These are phyloP conservation scores for Ogataea methylovora DNA, from an alignment of 805 yeast genomes.

Conservation along the genomic window DNA sequence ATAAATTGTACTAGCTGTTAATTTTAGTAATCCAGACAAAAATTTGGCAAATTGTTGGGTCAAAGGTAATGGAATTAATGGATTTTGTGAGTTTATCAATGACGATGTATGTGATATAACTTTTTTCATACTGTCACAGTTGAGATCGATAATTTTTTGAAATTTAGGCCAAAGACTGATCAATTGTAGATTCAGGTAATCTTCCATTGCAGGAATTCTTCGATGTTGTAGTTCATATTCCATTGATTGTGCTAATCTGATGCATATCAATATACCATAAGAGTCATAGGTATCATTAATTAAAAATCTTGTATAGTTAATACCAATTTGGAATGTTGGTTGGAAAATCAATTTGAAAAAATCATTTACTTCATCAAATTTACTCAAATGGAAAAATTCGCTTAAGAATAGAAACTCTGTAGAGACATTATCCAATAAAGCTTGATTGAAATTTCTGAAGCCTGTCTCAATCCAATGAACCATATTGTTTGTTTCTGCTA, in stretches of 20 bases:
- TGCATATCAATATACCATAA: slow-evolving; percentile 70
- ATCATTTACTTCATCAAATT: slow-evolving; percentile 36
- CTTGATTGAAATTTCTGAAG: slow-evolving; percentile 64
- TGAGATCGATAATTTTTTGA: slow-evolving; percentile 66
- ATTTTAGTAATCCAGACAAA: slow-evolving; percentile 59
- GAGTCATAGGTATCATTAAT: slow-evolving; percentile 48
- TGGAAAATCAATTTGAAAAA: slow-evolving; percentile 43
- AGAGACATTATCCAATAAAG: slow-evolving; percentile 66
- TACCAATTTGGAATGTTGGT: slow-evolving; percentile 44
- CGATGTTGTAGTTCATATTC: slow-evolving; percentile 62
- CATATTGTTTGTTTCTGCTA: slow-evolving; percentile 70
- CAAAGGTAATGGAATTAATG: slow-evolving; percentile 46
- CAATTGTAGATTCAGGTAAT: slow-evolving; percentile 57
- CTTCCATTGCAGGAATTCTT: slow-evolving; percentile 63
- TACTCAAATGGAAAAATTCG: slow-evolving; percentile 55
- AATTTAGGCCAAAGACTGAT: slow-evolving; percentile 82
- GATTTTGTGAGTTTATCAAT: slow-evolving; percentile 17
- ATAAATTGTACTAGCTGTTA: slow-evolving; percentile 28
- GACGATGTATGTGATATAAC: slow-evolving; percentile 36
- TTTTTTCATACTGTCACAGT: slow-evolving; percentile 64
- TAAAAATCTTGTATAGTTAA: slow-evolving; percentile 36
- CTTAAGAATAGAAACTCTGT: slow-evolving; percentile 69
- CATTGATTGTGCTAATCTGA: slow-evolving; percentile 60
- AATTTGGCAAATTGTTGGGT: slow-evolving; percentile 78
- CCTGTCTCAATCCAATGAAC: slow-evolving; percentile 67